These are phyloP conservation scores for Aspergillus brunneoviolaceus DNA, from an alignment of 2,329 filamentous ascomycete genomes.

Conservation along the genomic window DNA sequence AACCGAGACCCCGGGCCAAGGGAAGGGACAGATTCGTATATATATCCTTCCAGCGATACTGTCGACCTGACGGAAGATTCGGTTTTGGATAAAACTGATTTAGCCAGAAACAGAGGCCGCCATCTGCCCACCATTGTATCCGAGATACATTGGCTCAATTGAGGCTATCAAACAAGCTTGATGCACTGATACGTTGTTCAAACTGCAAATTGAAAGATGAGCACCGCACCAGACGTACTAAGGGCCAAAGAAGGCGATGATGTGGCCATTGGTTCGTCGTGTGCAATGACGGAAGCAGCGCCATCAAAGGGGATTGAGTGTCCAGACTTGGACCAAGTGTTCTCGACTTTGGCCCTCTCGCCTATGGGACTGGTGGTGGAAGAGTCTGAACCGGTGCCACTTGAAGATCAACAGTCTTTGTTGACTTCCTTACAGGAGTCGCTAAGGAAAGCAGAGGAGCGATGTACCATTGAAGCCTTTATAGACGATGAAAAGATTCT, in stretches of 20 bases:
- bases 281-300: neutral
- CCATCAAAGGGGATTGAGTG: conserved; percentile 17
- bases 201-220: neutral
- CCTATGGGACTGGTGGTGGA: conserved; percentile 22
- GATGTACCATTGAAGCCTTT: conserved; percentile 28
- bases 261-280: neutral
- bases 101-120: neutral
- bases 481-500: conserved; percentile 31
- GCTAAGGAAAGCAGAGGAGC: conserved; percentile 29
- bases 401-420: conserved; percentile 35
- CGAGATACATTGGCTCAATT: too few species aligned
- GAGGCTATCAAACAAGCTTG: too few species aligned
- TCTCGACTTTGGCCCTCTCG: conserved; percentile 24
- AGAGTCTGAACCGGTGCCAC: conserved; percentile 19
- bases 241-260: neutral
- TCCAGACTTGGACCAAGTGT: conserved; percentile 27
- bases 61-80: neutral
- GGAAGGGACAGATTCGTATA: too few species aligned
- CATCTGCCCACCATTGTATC: neutral
- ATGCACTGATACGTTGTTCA: neutral
- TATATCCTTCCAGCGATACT: neutral
- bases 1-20: neutral
- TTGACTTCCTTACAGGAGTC: conserved; percentile 34
- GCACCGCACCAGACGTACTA: neutral
- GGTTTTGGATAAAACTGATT: neutral